Base-by-base conservation (phyloP, 2,329 filamentous ascomycete species). In the Colletotrichum chlorophyti region DNA sequence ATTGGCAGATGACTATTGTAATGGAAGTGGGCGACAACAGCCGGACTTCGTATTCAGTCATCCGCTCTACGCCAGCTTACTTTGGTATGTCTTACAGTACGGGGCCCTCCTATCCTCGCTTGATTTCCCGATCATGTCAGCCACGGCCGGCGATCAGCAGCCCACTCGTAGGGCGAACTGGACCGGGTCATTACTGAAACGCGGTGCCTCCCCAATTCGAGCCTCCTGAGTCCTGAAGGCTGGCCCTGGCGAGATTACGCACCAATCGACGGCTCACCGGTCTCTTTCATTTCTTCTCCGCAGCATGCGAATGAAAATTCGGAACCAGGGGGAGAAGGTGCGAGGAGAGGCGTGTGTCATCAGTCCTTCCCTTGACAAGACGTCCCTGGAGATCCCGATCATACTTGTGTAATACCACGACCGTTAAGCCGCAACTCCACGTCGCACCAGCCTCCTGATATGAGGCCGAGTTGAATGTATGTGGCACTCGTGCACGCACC, bases 391-490 rank as follows among this genome's bases (percentile, higher is more conserved):
- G 58, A 60, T 58, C 53, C 58, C 41, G 31, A 46, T 46, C 45
- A 58, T 41, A 52, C n/a, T n/a, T n/a, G n/a, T n/a, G n/a, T n/a
- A n/a, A n/a, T 47, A 34, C 38, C 32, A 60, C 41, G 24, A 47
- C 53, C 38, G 55, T 58, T 46, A 55, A 60, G 57, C 52, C 46
- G 57, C 57, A 60, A 48, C 50, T 43, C 53, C 45, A 41, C 51
- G 57, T 58, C 38, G 24, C 50, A 42, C 50, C 54, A 41, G 50
- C 50, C 29, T 40, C 46, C 47, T 32, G 27, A 24, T 21, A 58
- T 47, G 53, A 58, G 58, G 53, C 58, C 58, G 58, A 58, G 53
- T 51, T 60, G 43, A 49, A 21, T n/a, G n/a, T n/a, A 45, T 59
- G 55, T 55, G 43, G 51, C 55, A 54, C 51, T 47, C 6, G 23